These are phyloP conservation scores for Letharia lupina DNA, from an alignment of 495 filamentous ascomycete species.

Conservation along the genomic window DNA sequence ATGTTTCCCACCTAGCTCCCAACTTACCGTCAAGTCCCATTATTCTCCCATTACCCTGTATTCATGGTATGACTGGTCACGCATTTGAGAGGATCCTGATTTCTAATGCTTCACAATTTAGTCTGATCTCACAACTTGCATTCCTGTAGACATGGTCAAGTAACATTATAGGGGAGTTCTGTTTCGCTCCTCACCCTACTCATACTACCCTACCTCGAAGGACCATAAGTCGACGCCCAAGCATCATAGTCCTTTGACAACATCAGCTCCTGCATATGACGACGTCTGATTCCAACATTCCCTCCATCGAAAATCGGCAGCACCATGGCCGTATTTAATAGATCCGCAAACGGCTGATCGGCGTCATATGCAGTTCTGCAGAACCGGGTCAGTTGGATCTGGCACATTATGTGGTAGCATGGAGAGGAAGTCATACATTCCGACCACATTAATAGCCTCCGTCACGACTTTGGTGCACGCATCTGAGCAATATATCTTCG, in stretches of 20 bases:
- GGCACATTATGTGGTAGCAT: too few relatives aligned
- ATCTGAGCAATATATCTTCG: conserved; percentile 45
- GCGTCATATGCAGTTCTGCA: conserved; percentile 37
- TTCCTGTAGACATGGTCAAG: too few relatives aligned
- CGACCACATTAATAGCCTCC: conserved; percentile 37
- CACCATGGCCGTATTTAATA: conserved; percentile 42
- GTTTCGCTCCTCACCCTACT: neutral
- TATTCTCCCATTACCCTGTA: too few relatives aligned
- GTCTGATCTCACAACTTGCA: too few relatives aligned
- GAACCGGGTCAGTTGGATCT: neutral
- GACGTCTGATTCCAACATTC: conserved; percentile 46
- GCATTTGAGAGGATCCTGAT: too few relatives aligned
- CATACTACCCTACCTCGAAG: conserved; percentile 10
- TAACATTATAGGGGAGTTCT: too few relatives aligned
- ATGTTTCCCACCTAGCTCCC: too few relatives aligned
- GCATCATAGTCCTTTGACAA: conserved; percentile 40
- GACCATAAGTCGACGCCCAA: conserved; percentile 28
- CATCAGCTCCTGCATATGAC: conserved; percentile 44
- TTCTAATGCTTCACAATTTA: too few relatives aligned
- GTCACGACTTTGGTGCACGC: conserved; percentile 38
- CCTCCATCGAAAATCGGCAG: conserved; percentile 49
- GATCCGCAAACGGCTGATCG: conserved; percentile 36
- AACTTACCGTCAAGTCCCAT: too few relatives aligned
- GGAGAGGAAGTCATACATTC: conserved; percentile 22
- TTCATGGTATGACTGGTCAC: too few relatives aligned